phyloP scores from a whole-genome alignment of 1,284 basidiomycete genomes.

The Marasmius oreades region DNA sequence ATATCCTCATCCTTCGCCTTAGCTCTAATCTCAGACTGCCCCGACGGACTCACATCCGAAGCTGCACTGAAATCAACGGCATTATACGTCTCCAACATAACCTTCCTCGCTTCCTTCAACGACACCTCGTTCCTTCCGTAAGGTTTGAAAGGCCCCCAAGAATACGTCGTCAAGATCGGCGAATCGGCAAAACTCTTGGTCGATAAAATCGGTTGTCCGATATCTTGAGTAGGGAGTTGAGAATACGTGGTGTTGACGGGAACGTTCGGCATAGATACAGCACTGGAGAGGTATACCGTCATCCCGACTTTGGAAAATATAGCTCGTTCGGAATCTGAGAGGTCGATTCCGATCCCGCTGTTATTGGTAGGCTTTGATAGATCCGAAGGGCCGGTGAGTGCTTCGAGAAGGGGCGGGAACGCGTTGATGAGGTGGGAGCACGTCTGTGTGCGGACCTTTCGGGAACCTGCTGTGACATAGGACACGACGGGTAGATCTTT shows the following conservation, averaged over 20 bases:
- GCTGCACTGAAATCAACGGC: neutral
- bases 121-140: neutral
- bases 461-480: neutral
- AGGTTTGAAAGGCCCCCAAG: neutral
- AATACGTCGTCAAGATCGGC: slow-evolving; percentile 6
- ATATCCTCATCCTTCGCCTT: slow-evolving; percentile 3
- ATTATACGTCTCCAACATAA: neutral
- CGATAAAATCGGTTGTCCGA: slow-evolving; percentile 1
- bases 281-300: slow-evolving; percentile 9
- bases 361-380: neutral
- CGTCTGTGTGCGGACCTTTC: neutral
- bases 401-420: slow-evolving; percentile 8
- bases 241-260: slow-evolving; percentile 1
- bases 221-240: slow-evolving; percentile 1
- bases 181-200: slow-evolving; percentile 8
- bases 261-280: slow-evolving; percentile 2
- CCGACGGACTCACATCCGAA: too few species aligned
- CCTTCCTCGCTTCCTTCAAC: neutral
- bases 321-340: neutral
- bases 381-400: neutral
- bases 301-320: slow-evolving; percentile 11
- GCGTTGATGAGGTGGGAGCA: slow-evolving; percentile 9
- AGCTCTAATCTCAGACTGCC: neutral
- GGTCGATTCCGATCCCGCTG: neutral
- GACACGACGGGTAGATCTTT: slow-evolving; percentile 4